Evolutionary conservation across 2,329 filamentous ascomycete species (phyloP), one percentile per base, ranked within the genome.

Genomic region (Podosphaera xanthii): DNA sequence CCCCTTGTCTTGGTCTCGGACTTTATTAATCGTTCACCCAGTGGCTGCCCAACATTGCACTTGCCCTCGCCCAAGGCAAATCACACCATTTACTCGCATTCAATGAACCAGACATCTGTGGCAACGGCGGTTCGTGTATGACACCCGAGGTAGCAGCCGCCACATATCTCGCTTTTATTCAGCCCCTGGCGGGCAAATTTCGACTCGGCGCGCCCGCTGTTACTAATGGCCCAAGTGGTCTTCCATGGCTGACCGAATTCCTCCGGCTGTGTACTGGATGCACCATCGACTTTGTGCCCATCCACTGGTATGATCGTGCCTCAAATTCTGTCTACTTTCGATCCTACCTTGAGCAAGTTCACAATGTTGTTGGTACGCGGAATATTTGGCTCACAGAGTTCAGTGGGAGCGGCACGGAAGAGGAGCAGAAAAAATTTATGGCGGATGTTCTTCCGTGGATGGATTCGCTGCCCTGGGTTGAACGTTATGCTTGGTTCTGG

Each of bases 21-120:
- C 4, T 14, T 33, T 34, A 49, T 42, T 42, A 46, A 58, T 58
- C 42, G 59, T 34, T 14, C 31, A 6, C 22, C 2, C 57, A 62
- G 60, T 86, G 81, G 80, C 64, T n/a, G 30, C 3, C 31, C 10
- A 22, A 55, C 22, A 33, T 55, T 10, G 31, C 14, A 8, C 7
- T 35, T 7, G 52, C 52, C 4, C 52, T n/a, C 14, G 35, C 68
- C 58, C 68, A 67, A 10, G 81, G 82, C 61, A 40, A 1, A 6
- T 70, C 75, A 64, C 75, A 73, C 63, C 73, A 75, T 65, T 69
- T 85, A 59, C 75, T 85, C 66, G 75, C 76, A 69, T 84, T 84
- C 77, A 62, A 63, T n/a, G 60, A 63, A 36, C 62, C 61, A 2
- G 61, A 63, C 36, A 53, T 34, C 14, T 61, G 58, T 53, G 14